Conservation (phyloP, 768 basidiomycete species). For the Leccinum ochraceum region DNA sequence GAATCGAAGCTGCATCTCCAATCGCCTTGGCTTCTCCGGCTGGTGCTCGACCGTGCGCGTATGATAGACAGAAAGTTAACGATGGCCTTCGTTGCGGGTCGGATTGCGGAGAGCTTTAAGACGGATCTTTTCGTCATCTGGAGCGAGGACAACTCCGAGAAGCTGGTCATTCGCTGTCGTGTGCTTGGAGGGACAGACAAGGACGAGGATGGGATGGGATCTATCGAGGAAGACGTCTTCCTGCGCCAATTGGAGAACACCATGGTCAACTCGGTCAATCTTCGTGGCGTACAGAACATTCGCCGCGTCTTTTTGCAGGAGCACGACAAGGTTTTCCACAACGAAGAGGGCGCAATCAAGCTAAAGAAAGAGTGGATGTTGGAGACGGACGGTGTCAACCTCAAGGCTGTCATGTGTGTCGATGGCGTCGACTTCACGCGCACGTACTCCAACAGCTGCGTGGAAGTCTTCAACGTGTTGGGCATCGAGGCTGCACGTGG, state of each 20-base stretch:
- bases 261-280: slow-evolving; percentile 91
- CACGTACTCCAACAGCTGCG: slow-evolving; percentile 96
- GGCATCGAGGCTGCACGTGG: slow-evolving; percentile 97
- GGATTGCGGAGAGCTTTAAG: slow-evolving; percentile 93
- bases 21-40: slow-evolving; percentile 96
- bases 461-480: slow-evolving; percentile 90
- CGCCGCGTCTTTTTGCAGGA: slow-evolving; percentile 91
- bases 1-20: slow-evolving; percentile 88
- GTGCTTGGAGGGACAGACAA: slow-evolving; percentile 83
- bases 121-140: slow-evolving; percentile 97
- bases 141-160: slow-evolving; percentile 98
- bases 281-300: slow-evolving; percentile 91
- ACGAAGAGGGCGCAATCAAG: slow-evolving; percentile 64
- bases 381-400: slow-evolving; percentile 95
- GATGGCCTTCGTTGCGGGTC: slow-evolving; percentile 92
- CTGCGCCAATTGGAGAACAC: slow-evolving; percentile 94
- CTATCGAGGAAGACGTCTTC: slow-evolving; percentile 93
- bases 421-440: slow-evolving; percentile 93
- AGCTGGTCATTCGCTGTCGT: slow-evolving; percentile 95
- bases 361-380: slow-evolving; percentile 85
- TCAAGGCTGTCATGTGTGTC: slow-evolving; percentile 93
- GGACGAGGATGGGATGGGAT: slow-evolving; percentile 75
- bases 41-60: slow-evolving; percentile 94
- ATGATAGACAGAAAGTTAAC: slow-evolving; percentile 97
- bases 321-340: slow-evolving; percentile 74